Base-by-base conservation (phyloP, 768 basidiomycete genomes). In the Tulasnella sp. region DNA sequence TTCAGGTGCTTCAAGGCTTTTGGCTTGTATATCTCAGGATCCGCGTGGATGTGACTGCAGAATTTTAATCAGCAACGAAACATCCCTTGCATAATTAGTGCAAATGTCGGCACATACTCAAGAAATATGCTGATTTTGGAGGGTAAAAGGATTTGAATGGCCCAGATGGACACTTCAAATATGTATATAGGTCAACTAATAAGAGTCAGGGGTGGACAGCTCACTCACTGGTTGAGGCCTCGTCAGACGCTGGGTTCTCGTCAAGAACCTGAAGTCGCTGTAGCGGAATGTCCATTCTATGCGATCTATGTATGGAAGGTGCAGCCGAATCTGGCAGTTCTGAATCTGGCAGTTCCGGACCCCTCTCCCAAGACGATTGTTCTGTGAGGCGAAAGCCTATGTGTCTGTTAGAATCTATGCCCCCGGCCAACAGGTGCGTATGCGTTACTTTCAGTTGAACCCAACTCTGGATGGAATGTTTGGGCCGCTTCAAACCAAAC, bases 1-100 rank as follows among this genome's bases (percentile, higher is more conserved):
- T 87, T 89, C 60, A 90, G 77, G 64, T 90, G 87, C 0, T 79
- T 73, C 9, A 89, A 70, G 9, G 39, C 23, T 31, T 40, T 39
- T 11, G 40, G 6, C 11, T 31, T 17, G 32, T 23, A 43, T 0
- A 6, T 17, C 27, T 49, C 43, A 19, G 46, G 23, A 34, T 49
- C 11, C 19, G 39, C 17, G 23, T 36, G 40, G n/a, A 57, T 32
- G 27, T 57, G 32, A 15, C 55, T 57, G 17, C 25, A 42, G 9
- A 42, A 17, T 1, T 17, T 19, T 6, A 42, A 25, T 41, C 25
- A 27, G 43, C 12, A 49, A 0, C 27, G 8, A 27, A 32, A 43
- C n/a, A 14, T 12, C 37, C 17, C 6, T 0, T 8, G 3, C 39
- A 23, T 14, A 14, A n/a, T 37, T 15, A 12, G 2, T 6, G 7